Evolutionary conservation across 2,329 filamentous ascomycete genomes (phyloP).

Genomic region (Cladophialophora yegresii): DNA sequence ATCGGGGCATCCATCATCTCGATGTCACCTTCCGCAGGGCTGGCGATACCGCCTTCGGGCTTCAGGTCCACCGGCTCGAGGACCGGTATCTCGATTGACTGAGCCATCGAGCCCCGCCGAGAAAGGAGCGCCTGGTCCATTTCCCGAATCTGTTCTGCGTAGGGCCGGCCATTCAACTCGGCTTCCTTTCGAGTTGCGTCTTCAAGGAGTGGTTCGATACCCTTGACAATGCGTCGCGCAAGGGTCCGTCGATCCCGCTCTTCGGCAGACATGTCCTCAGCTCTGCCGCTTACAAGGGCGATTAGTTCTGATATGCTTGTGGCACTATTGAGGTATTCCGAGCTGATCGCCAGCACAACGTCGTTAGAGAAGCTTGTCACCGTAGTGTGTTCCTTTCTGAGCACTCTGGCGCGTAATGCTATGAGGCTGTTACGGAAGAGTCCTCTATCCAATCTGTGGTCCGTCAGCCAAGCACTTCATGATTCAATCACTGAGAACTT

Average conservation of each 20-base stretch:
- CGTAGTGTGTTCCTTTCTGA: slow-evolving; percentile 61
- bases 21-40: slow-evolving; percentile 36
- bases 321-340: slow-evolving; percentile 55
- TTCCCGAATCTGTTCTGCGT: slow-evolving; percentile 70
- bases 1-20: slow-evolving; percentile 46
- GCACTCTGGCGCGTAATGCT: slow-evolving; percentile 55
- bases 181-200: slow-evolving; percentile 76
- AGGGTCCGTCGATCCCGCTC: slow-evolving; percentile 78
- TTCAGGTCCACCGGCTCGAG: slow-evolving; percentile 42
- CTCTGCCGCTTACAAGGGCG: slow-evolving; percentile 54
- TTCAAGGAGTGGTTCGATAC: slow-evolving; percentile 75
- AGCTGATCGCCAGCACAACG: slow-evolving; percentile 58
- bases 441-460: slow-evolving; percentile 48
- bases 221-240: slow-evolving; percentile 86
- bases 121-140: slow-evolving; percentile 68
- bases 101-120: slow-evolving; percentile 53
- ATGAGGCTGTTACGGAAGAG: slow-evolving; percentile 60
- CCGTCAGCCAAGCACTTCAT: slow-evolving; percentile 31
- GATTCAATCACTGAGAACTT: slow-evolving; percentile 50
- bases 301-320: slow-evolving; percentile 51
- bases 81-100: slow-evolving; percentile 29
- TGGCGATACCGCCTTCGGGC: slow-evolving; percentile 26
- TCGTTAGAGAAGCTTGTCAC: slow-evolving; percentile 63
- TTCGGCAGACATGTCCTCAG: slow-evolving; percentile 57
- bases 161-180: slow-evolving; percentile 71